A percentile compares a stretch with the other conserved stretches of the same genome.
These are phyloP conservation scores for Phytopythium montanum DNA, from an alignment of 352 stramenopile genomes.

Conservation along the genomic window DNA sequence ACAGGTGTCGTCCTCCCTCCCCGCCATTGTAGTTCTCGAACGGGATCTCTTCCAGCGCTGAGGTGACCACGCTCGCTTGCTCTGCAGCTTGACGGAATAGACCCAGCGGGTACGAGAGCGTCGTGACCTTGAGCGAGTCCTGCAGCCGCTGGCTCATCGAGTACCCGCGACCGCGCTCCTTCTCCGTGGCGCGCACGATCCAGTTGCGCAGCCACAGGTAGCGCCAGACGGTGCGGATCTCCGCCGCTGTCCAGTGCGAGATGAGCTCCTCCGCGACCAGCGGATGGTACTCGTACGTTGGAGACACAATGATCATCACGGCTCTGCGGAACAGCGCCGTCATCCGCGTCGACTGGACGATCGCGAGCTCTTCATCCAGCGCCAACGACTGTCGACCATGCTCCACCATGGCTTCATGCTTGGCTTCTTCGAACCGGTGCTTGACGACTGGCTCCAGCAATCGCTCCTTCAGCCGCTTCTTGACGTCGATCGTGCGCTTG, in stretches of 20 bases:
- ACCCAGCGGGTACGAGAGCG: conserved; percentile 58
- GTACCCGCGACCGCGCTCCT: conserved; percentile 66
- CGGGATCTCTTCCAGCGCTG: conserved; percentile 56
- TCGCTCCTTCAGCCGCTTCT: conserved; percentile 73
- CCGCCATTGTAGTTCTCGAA: conserved; percentile 6
- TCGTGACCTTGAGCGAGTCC: conserved; percentile 67
- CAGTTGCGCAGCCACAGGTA: conserved; percentile 85
- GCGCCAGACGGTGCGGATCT: conserved; percentile 78
- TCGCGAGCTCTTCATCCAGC: conserved; percentile 68
- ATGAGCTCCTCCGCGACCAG: conserved; percentile 80
- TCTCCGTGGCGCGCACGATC: conserved; percentile 75
- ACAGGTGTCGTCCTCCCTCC: neutral
- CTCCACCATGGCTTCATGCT: conserved; percentile 38
- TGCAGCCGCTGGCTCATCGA: conserved; percentile 57
- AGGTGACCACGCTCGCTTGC: conserved; percentile 65
- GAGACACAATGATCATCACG: conserved; percentile 78
- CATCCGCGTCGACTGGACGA: conserved; percentile 47
- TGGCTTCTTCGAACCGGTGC: conserved; percentile 49
- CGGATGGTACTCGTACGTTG: conserved; percentile 68
- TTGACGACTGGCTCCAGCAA: conserved; percentile 56
- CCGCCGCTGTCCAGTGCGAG: conserved; percentile 66
- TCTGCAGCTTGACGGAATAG: conserved; percentile 76
- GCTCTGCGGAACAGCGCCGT: conserved; percentile 74
- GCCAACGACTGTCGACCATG: neutral
- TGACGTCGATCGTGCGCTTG: conserved; percentile 75